Evolutionary conservation across 176 grass and related monocot species (phyloP), one percentile per base, ranked within the genome.

Genomic region (Carex pumila): DNA sequence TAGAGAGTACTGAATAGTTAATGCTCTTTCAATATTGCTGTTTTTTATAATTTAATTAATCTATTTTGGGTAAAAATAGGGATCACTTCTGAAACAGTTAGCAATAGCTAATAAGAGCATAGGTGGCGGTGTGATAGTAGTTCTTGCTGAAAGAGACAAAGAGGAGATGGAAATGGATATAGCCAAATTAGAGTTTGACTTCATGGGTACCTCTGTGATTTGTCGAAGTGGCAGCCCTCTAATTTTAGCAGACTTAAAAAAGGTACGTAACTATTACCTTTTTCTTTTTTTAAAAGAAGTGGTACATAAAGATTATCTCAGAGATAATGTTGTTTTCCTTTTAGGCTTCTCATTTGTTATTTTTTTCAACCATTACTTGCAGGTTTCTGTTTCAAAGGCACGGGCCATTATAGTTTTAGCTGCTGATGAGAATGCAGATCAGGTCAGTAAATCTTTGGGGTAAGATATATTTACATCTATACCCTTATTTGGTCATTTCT

Each of bases 101-200:
- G 96, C 96, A 88, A 93, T 98, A 82, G 96, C 96, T 49, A 98
- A 98, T 83, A 98, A 95, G 87, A 98, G 96, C 90, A 87, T 98
- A 78, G 93, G 95, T 85, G 95, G 95, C 81, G 92, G 95, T 81
- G 95, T 98, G 25, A 88, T 98, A 87, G 96, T 98, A 52, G 95
- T 98, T 89, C 81, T 98, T 30, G 96, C 96, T 55, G 96, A 98
- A 93, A 95, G 96, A 79, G 91, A 95, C 58, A 98, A 98, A 82
- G 92, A 95, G 85, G 95, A 94, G 86, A 98, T 98, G 96, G 96
- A 98, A 87, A 92, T 98, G 88, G 96, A 98, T 84, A 95, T 95
- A 83, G 86, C 88, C 76, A 98, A 93, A 75, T 88, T 98, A 80
- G 93, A 94, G 86, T 98, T 98, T 80, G 89, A 98, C 78, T 98